phyloP scores from a whole-genome alignment of 306 rosid species.

The Inga leiocalycina region DNA sequence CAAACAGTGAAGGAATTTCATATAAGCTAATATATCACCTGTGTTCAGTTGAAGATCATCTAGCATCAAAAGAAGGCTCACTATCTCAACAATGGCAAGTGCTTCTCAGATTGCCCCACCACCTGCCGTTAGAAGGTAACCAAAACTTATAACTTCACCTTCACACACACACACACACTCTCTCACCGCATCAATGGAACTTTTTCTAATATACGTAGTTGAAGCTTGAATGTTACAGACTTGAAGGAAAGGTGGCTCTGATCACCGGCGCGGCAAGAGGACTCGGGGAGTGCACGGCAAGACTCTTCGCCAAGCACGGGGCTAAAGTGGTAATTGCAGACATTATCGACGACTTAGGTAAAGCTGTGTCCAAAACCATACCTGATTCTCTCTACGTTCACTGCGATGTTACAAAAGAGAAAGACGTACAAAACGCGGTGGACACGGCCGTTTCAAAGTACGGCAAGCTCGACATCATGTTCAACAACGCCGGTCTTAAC shows the following conservation, averaged over 20 bases:
- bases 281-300: constrained; percentile 35
- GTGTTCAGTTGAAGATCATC: too few relatives aligned
- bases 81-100: too few relatives aligned
- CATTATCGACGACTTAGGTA: constrained; percentile 31
- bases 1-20: too few relatives aligned
- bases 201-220: too few relatives aligned
- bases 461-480: constrained; percentile 65
- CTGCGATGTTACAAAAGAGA: constrained; percentile 54
- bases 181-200: too few relatives aligned
- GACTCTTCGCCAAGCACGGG: constrained; percentile 36
- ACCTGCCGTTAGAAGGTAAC: too few relatives aligned
- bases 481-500: constrained; percentile 52
- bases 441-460: constrained; percentile 31
- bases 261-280: constrained; percentile 44
- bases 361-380: background rate
- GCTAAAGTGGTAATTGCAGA: constrained; percentile 45
- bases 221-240: background rate
- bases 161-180: too few relatives aligned
- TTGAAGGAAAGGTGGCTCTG: background rate
- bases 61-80: too few relatives aligned
- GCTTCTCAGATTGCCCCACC: too few relatives aligned
- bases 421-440: constrained; percentile 40
- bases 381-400: constrained; percentile 37
- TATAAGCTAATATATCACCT: too few relatives aligned
- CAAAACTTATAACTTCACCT: too few relatives aligned